Base-by-base conservation (phyloP, 2,329 filamentous ascomycete species). In the Verticillium klebahnii region DNA sequence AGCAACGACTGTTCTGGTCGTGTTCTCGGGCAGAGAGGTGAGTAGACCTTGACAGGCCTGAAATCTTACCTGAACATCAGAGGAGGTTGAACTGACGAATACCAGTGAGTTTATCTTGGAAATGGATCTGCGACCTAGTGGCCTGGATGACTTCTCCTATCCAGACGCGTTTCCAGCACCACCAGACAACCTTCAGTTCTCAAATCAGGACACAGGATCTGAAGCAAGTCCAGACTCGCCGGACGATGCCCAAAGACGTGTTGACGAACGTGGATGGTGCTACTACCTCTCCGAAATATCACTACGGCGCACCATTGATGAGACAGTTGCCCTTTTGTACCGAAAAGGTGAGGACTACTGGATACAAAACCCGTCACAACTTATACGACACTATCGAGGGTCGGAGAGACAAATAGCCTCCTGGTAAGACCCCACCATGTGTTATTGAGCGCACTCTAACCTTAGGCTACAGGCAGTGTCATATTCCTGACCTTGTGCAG, bases 261-360 rank as follows among this genome's bases (percentile, higher is more conserved):
- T 32, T 1, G 59, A 65, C 31, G 64, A 69, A 25, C 59, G 60
- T 25, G 62, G 65, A 1, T 69, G 68, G 68, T 68, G 61, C 37
- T 69, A 61, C 36, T 68, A 68, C 50, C 54, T 69, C 0, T 64
- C 67, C 2, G 64, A 69, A 29, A 69, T 69, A 14, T 69, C 66
- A 1, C 52, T 69, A 1, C 60, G 67, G 1, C 60, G 64, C 6
- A 69, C 66, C 5, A 60, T 69, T 1, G 66, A 70, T 7, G 52
- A 61, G 34, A 64, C 56, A 15, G 32, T 62, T 31, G 25, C 45
- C 7, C 36, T 64, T 12, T 32, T 64, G 2, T 64, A 64, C 59
- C 32, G 59, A 9, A 56, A 63, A 12, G 60, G 60, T 5, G 58
- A 61, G 12, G 31, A 32, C 11, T 61, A 61, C 56, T 64, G 63